phyloP scores from a whole-genome alignment of 1,139 yeast genomes.

The Sporopachydermia cereana region DNA sequence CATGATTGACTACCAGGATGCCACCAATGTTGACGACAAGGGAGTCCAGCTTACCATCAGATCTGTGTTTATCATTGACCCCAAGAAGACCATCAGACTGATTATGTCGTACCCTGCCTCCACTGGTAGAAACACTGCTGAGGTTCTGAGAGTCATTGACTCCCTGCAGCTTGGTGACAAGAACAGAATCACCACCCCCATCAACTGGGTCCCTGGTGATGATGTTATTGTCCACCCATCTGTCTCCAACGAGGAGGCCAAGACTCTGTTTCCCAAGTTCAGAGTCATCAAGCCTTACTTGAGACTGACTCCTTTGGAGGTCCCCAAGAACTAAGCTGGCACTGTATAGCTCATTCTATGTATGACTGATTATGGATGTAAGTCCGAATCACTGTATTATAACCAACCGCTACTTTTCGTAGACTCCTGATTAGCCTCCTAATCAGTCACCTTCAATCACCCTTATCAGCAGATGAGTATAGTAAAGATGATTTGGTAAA shows the following conservation, averaged over 20 bases:
- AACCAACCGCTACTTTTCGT: too few relatives aligned
- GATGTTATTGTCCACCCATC: slow-evolving; percentile 77
- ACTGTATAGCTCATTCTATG: too few relatives aligned
- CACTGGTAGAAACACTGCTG: slow-evolving; percentile 83
- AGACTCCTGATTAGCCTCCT: too few relatives aligned
- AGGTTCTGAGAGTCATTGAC: slow-evolving; percentile 70
- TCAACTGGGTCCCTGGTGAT: slow-evolving; percentile 80
- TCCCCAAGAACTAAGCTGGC: slow-evolving; percentile 4
- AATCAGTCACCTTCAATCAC: too few relatives aligned
- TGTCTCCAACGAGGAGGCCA: slow-evolving; percentile 61
- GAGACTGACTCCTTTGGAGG: slow-evolving; percentile 39
- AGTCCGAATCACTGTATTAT: too few relatives aligned
- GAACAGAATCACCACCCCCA: slow-evolving; percentile 66
- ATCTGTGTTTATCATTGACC: slow-evolving; percentile 77
- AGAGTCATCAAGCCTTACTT: slow-evolving; percentile 71
- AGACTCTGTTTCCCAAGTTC: slow-evolving; percentile 63
- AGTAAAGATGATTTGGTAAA: too few relatives aligned
- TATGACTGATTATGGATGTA: too few relatives aligned
- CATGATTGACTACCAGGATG: slow-evolving; percentile 65
- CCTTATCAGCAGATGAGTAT: too few relatives aligned
- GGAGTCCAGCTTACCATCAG: slow-evolving; percentile 63
- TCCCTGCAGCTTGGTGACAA: slow-evolving; percentile 68
- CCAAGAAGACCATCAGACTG: slow-evolving; percentile 60
- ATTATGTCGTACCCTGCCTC: slow-evolving; percentile 75
- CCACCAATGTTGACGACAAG: slow-evolving; percentile 44